Evolutionary conservation across 164 flowering plant genomes (phyloP).

Genomic region (Vitis amurensis): DNA sequence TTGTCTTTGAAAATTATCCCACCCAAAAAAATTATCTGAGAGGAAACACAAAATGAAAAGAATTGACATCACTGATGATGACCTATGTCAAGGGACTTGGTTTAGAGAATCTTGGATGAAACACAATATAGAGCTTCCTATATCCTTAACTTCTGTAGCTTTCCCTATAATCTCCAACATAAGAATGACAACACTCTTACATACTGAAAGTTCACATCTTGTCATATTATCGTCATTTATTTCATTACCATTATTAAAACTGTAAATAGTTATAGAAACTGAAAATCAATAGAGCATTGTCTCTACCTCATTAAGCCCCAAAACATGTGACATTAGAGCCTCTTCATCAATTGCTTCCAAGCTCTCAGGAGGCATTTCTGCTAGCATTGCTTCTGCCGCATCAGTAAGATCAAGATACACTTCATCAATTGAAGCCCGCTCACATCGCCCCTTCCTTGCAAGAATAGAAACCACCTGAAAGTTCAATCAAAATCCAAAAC

Average conservation of each 20-base stretch:
- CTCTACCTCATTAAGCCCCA: conserved; percentile 68
- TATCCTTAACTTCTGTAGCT: too few relatives aligned
- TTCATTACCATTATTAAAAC: neutral
- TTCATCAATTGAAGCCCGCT: conserved; percentile 97
- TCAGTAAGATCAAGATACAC: conserved; percentile 95
- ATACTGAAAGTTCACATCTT: neutral
- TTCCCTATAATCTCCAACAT: too few relatives aligned
- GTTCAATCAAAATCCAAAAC: neutral
- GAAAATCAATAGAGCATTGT: neutral
- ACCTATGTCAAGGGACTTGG: too few relatives aligned
- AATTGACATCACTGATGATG: too few relatives aligned
- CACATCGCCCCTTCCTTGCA: conserved; percentile 83
- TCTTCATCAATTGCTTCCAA: conserved; percentile 66
- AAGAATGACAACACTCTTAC: too few relatives aligned
- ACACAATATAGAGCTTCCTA: too few relatives aligned
- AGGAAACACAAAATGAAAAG: too few relatives aligned
- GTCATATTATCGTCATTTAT: neutral
- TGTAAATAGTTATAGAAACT: neutral
- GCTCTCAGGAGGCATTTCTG: conserved; percentile 67
- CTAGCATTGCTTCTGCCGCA: conserved; percentile 78
- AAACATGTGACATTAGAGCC: conserved; percentile 75
- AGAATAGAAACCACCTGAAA: conserved; percentile 88
- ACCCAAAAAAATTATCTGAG: too few relatives aligned
- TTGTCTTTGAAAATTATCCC: too few relatives aligned
- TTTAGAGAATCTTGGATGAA: too few relatives aligned